A percentile compares a stretch with the other conserved stretches of the same genome.
Conservation (phyloP, 331 rosid species). For the Erythrophleum ivorense region DNA sequence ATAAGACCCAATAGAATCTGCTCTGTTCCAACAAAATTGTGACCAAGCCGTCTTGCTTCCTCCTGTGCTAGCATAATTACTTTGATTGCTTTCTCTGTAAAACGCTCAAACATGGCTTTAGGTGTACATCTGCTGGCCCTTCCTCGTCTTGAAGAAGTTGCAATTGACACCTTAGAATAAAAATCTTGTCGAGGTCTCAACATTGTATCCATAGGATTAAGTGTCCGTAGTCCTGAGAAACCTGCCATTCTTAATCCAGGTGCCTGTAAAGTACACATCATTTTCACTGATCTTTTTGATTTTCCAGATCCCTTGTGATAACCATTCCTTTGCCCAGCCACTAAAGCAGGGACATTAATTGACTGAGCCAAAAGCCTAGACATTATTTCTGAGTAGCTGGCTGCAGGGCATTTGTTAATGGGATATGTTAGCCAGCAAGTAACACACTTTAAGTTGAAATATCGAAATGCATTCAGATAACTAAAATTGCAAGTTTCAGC, state of each 20-base stretch:
- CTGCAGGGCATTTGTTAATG: conserved; percentile 26
- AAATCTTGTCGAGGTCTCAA: conserved; percentile 57
- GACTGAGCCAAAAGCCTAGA: conserved; percentile 79
- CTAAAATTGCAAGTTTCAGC: background rate
- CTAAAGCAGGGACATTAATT: conserved; percentile 58
- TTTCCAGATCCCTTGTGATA: conserved; percentile 58
- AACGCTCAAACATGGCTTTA: conserved; percentile 97
- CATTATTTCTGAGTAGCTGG: conserved; percentile 55
- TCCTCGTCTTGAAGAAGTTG: conserved; percentile 49
- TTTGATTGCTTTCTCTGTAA: conserved; percentile 94
- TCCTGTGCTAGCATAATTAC: conserved; percentile 97
- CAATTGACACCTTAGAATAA: conserved; percentile 50
- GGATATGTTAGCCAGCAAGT: conserved; percentile 33
- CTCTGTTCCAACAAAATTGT: conserved; percentile 97
- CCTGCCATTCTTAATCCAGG: conserved; percentile 55
- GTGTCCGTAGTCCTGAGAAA: conserved; percentile 69
- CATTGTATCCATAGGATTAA: conserved; percentile 63
- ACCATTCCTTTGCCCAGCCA: conserved; percentile 53
- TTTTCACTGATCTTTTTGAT: conserved; percentile 54
- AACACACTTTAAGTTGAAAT: background rate
- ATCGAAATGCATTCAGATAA: conserved; percentile 6
- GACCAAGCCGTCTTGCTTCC: conserved; percentile 97
- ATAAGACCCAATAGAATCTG: conserved; percentile 92
- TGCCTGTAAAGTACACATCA: conserved; percentile 53
- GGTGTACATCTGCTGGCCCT: conserved; percentile 74